Conservation (phyloP, 257 asterid genomes). For the Forsythia suspensa region DNA sequence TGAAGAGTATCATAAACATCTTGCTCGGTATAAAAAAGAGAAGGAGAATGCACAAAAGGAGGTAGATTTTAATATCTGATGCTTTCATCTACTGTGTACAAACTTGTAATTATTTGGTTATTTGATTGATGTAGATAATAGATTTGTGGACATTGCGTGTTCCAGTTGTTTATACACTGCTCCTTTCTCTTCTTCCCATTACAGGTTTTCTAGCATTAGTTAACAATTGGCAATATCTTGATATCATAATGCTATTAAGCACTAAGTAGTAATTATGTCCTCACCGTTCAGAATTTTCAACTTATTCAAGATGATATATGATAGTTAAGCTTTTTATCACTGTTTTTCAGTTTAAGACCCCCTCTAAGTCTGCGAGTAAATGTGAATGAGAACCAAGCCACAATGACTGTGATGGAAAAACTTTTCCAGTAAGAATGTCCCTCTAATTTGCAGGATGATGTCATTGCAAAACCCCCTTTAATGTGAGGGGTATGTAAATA, state of each 20-base stretch:
- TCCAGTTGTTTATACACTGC: not conserved
- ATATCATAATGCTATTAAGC: not conserved
- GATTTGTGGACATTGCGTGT: not conserved
- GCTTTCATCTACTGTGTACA: not conserved
- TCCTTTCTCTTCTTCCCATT: conserved; percentile 13
- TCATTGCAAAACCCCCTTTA: not conserved
- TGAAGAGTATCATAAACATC: conserved; percentile 67
- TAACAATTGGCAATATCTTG: not conserved
- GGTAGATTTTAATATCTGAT: conserved; percentile 17
- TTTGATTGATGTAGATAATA: not conserved
- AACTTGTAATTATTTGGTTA: conserved; percentile 13
- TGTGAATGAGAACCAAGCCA: not conserved
- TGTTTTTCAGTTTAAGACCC: not conserved
- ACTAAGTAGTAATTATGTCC: too few relatives aligned
- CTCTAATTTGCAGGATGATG: not conserved
- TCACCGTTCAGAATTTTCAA: too few relatives aligned
- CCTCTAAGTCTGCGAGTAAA: not conserved
- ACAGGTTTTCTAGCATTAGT: conserved; percentile 4
- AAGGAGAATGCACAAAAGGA: conserved; percentile 26
- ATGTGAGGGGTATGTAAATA: not conserved
- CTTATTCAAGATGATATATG: not conserved
- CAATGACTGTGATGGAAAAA: not conserved
- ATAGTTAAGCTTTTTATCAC: not conserved
- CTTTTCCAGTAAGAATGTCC: not conserved
- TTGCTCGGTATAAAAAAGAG: conserved; percentile 54